Conservation (phyloP, 2,329 filamentous ascomycete genomes). For the Ceratocystis albifundus region DNA sequence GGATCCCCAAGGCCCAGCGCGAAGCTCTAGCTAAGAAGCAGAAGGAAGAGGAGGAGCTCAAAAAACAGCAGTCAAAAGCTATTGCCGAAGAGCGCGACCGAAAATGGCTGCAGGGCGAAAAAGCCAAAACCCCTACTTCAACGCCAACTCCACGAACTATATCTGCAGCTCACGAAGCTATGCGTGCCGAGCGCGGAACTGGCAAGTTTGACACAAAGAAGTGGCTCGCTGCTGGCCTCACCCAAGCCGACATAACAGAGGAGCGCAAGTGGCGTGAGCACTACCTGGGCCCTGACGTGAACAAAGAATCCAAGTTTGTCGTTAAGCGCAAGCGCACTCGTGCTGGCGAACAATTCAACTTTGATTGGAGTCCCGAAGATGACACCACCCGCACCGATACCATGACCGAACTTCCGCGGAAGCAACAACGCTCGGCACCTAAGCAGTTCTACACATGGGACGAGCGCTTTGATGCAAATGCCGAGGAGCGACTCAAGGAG, state of each 20-base stretch:
- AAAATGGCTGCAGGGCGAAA: slow-evolving; percentile 22
- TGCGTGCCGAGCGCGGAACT: slow-evolving; percentile 23
- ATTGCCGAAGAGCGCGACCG: slow-evolving; percentile 20
- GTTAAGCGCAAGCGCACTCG: slow-evolving; percentile 91
- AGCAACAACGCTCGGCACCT: slow-evolving; percentile 18
- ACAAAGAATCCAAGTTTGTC: slow-evolving; percentile 72
- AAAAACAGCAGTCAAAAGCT: slow-evolving; percentile 19
- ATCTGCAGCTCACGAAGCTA: slow-evolving; percentile 23
- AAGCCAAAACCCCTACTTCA: neutral
- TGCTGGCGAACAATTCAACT: slow-evolving; percentile 96
- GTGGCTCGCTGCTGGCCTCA: slow-evolving; percentile 22
- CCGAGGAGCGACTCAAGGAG: slow-evolving; percentile 44
- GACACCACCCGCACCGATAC: slow-evolving; percentile 56
- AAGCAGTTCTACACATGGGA: slow-evolving; percentile 61
- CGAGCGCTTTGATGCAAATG: slow-evolving; percentile 42
- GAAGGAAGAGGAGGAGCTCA: slow-evolving; percentile 51
- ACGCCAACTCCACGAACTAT: slow-evolving; percentile 16
- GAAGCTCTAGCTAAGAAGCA: slow-evolving; percentile 70
- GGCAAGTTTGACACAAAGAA: slow-evolving; percentile 21
- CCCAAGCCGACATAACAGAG: slow-evolving; percentile 50
- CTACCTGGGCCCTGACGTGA: slow-evolving; percentile 86
- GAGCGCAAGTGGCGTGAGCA: slow-evolving; percentile 62
- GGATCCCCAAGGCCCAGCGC: slow-evolving; percentile 70
- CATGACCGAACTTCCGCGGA: slow-evolving; percentile 14
- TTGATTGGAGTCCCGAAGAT: slow-evolving; percentile 92